These are phyloP conservation scores for Mikania micrantha DNA, from an alignment of 129 eudicot genomes.

Conservation along the genomic window DNA sequence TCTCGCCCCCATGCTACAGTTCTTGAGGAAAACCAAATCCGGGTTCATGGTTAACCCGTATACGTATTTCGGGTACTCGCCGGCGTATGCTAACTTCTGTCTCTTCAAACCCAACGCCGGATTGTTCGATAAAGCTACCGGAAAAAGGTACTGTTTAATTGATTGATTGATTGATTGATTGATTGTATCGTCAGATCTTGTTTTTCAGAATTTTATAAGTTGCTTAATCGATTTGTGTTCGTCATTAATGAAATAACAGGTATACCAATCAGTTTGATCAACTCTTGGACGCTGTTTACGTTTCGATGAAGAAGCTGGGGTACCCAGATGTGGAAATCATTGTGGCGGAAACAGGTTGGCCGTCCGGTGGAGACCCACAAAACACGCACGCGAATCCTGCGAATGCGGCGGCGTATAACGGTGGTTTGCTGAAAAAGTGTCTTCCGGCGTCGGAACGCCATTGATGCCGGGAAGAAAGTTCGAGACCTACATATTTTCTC, in stretches of 20 bases:
- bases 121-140: conserved; percentile 40
- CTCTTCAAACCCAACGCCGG: conserved; percentile 53
- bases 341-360: conserved; percentile 95
- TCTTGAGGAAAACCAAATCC: conserved; percentile 49
- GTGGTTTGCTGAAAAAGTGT: conserved; percentile 47
- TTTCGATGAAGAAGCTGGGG: conserved; percentile 68
- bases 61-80: conserved; percentile 68
- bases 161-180: too few species aligned
- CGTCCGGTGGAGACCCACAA: conserved; percentile 57
- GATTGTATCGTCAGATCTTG: too few species aligned
- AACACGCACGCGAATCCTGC: conserved; percentile 45
- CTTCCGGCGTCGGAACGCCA: conserved; percentile 68
- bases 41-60: conserved; percentile 94
- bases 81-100: conserved; percentile 35
- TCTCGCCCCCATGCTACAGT: conserved; percentile 72
- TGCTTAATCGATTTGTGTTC: background rate
- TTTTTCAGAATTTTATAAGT: too few species aligned
- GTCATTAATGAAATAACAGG: conserved; percentile 6
- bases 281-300: conserved; percentile 61
- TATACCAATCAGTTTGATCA: conserved; percentile 62
- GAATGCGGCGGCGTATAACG: conserved; percentile 66
- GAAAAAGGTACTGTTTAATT: conserved; percentile 36
- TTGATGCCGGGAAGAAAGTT: conserved; percentile 83
- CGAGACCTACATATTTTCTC: conserved; percentile 64
- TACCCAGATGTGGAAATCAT: conserved; percentile 65